Percentiles rank a stretch among this genome's conserved stretches.
phyloP scores from a whole-genome alignment of 192 early-diverging fungal species.

The Thoreauomyces humboldtii region DNA sequence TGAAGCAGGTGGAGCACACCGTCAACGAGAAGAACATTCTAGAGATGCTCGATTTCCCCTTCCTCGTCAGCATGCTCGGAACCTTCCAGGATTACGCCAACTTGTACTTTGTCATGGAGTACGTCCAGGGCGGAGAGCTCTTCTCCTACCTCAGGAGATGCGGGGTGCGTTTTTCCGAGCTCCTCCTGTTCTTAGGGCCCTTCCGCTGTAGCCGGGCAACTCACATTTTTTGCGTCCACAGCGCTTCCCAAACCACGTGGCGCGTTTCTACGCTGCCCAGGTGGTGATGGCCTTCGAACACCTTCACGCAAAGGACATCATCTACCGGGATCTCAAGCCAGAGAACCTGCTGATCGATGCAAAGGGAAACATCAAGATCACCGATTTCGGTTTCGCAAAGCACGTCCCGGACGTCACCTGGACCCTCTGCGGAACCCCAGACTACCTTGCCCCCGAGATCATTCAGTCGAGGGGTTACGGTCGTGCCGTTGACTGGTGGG shows the following conservation, averaged over 20 bases:
- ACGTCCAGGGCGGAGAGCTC: conserved; percentile 93
- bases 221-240: conserved; percentile 47
- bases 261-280: conserved; percentile 87
- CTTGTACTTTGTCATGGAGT: conserved; percentile 94
- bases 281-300: conserved; percentile 87
- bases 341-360: conserved; percentile 64
- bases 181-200: background rate
- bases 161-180: conserved; percentile 62
- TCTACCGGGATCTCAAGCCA: conserved; percentile 91
- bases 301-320: conserved; percentile 79
- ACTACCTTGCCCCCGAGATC: conserved; percentile 70
- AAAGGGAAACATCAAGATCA: conserved; percentile 80
- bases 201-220: background rate
- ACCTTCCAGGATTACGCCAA: conserved; percentile 92
- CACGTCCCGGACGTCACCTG: conserved; percentile 78
- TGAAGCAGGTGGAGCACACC: conserved; percentile 97
- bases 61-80: conserved; percentile 88
- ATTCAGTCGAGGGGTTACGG: conserved; percentile 70
- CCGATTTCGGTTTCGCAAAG: conserved; percentile 84
- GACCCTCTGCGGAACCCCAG: conserved; percentile 85
- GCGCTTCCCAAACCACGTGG: conserved; percentile 84
- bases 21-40: conserved; percentile 95
- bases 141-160: conserved; percentile 87
- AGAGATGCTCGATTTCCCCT: conserved; percentile 82
- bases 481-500: conserved; percentile 69